These are phyloP conservation scores for Sporothrix curviconia DNA, from an alignment of 2,329 filamentous ascomycete genomes.

Conservation along the genomic window DNA sequence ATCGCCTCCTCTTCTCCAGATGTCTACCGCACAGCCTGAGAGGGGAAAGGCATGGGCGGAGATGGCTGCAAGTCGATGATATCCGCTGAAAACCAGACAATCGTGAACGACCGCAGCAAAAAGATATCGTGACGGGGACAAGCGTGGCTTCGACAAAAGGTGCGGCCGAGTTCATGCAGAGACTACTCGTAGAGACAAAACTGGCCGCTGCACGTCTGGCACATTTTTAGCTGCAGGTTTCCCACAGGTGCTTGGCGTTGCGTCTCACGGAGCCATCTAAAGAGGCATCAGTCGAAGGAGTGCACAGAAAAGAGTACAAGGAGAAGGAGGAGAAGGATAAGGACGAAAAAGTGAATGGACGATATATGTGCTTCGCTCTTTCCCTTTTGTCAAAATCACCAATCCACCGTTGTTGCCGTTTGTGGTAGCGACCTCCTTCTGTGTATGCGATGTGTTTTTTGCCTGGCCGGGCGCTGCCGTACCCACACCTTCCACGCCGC, in stretches of 20 bases:
- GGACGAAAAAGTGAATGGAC: no score
- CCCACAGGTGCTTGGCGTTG: background rate
- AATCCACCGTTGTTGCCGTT: background rate
- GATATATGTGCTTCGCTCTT: no score
- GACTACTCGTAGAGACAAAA: no score
- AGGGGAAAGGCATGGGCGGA: background rate
- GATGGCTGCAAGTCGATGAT: background rate
- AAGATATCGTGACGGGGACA: background rate
- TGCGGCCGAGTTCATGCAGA: no score
- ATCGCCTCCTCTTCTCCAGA: background rate
- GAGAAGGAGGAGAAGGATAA: no score
- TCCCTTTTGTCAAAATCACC: background rate
- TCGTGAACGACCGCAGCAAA: no score
- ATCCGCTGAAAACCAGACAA: no score
- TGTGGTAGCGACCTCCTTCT: background rate
- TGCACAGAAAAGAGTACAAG: no score
- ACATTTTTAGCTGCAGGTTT: conserved; percentile 7
- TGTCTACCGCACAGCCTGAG: background rate
- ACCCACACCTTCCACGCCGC: background rate
- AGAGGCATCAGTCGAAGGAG: no score
- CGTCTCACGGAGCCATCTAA: no score
- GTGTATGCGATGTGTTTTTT: no score
- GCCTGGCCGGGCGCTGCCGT: background rate
- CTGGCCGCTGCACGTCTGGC: background rate
- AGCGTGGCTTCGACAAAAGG: no score